Evolutionary conservation across 192 early-diverging fungal genomes (phyloP).

Genomic region (Coemansia sp.): DNA sequence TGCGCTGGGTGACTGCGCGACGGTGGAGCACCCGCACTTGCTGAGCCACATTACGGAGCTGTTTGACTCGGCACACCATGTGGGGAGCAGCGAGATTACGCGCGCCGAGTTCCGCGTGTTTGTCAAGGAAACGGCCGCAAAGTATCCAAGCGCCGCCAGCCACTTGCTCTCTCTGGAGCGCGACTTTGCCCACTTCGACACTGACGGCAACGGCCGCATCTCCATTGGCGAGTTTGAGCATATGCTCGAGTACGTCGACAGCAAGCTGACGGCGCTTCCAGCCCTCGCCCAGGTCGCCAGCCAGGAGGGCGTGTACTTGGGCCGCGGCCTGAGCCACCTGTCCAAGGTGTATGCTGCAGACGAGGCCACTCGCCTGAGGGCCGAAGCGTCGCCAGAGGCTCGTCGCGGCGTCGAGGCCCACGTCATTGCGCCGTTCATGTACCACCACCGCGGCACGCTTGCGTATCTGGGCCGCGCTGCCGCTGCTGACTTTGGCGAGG

Average conservation of each 20-base stretch:
- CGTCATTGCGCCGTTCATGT: constrained; percentile 62
- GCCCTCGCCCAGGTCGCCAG: constrained; percentile 90
- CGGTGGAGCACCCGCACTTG: constrained; percentile 66
- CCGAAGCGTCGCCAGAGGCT: neutral
- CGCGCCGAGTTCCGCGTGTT: constrained; percentile 36
- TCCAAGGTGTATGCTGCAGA: constrained; percentile 3
- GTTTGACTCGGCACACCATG: constrained; percentile 40
- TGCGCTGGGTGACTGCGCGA: constrained; percentile 90
- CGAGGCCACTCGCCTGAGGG: neutral
- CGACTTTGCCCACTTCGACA: constrained; percentile 44
- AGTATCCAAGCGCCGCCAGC: constrained; percentile 35
- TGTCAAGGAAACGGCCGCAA: constrained; percentile 15
- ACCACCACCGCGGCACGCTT: constrained; percentile 68
- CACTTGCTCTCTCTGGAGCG: constrained; percentile 42
- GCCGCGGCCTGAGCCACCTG: constrained; percentile 62
- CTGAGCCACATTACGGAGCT: constrained; percentile 40
- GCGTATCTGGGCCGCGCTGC: constrained; percentile 67
- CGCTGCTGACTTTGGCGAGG: constrained; percentile 55
- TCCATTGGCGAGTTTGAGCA: constrained; percentile 32
- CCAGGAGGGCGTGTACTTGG: constrained; percentile 87
- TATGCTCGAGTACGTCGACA: constrained; percentile 52
- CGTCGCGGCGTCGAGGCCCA: constrained; percentile 9
- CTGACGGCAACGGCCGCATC: constrained; percentile 34
- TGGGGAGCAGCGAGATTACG: constrained; percentile 31
- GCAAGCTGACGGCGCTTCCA: constrained; percentile 71